These are phyloP conservation scores for Suillus ampliporus DNA, from an alignment of 768 basidiomycete genomes.

Conservation along the genomic window DNA sequence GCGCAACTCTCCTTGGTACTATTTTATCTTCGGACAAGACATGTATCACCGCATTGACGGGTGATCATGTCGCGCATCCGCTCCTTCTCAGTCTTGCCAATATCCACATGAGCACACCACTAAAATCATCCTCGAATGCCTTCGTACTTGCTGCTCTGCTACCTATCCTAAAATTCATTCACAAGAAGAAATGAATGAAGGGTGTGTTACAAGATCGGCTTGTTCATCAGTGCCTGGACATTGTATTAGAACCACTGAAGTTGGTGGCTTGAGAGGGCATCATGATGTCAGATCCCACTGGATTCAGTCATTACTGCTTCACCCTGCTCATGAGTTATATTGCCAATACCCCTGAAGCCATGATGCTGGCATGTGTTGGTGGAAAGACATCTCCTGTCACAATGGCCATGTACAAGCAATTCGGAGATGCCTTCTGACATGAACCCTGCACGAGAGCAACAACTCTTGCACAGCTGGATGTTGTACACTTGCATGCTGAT, in stretches of 20 bases:
- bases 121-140: slow-evolving; percentile 31
- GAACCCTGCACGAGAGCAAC: not conserved
- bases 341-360: too few relatives aligned
- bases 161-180: slow-evolving; percentile 21
- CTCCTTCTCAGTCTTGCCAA: slow-evolving; percentile 38
- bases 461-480: not conserved
- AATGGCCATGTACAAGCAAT: too few relatives aligned
- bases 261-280: slow-evolving; percentile 18
- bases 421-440: too few relatives aligned
- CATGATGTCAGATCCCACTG: too few relatives aligned
- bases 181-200: slow-evolving; percentile 15
- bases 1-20: slow-evolving; percentile 26
- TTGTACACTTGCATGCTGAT: not conserved
- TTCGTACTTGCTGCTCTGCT: slow-evolving; percentile 33
- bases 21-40: slow-evolving; percentile 41
- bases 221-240: slow-evolving; percentile 26
- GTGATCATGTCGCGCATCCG: slow-evolving; percentile 35
- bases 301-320: too few relatives aligned
- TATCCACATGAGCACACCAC: slow-evolving; percentile 29
- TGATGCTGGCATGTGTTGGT: too few relatives aligned
- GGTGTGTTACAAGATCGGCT: slow-evolving; percentile 25
- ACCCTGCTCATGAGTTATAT: too few relatives aligned
- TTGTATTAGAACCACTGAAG: slow-evolving; percentile 22
- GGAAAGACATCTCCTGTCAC: too few relatives aligned
- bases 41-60: slow-evolving; percentile 35